phyloP scores from a whole-genome alignment of 768 basidiomycete species.

The Tulasnella sp. region DNA sequence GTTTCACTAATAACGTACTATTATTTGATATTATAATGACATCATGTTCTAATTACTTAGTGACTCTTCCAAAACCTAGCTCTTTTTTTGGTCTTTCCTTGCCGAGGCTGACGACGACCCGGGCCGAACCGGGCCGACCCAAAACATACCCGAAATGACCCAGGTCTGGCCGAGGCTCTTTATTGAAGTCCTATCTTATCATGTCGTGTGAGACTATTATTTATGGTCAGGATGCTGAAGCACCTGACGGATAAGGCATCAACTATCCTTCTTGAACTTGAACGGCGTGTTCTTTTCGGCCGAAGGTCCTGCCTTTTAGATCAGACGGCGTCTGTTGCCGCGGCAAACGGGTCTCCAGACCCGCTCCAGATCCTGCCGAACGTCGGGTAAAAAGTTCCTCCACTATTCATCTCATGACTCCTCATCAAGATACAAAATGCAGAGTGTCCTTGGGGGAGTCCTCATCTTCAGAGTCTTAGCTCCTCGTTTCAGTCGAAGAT shows the following conservation, averaged over 20 bases:
- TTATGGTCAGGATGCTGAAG: background rate
- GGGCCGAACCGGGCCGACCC: background rate
- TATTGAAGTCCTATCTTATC: background rate
- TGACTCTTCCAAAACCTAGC: background rate
- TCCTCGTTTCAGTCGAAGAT: background rate
- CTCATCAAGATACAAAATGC: constrained; percentile 3
- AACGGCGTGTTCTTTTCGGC: background rate
- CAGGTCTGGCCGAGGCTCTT: background rate
- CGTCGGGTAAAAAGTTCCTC: constrained; percentile 11
- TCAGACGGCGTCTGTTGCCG: background rate
- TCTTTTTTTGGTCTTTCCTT: background rate
- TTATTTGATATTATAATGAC: constrained; percentile 1
- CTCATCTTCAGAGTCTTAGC: background rate
- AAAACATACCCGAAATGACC: background rate
- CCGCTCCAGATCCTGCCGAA: constrained; percentile 6
- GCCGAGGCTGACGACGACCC: background rate
- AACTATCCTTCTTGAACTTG: background rate
- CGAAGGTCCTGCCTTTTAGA: background rate
- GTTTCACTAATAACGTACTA: background rate
- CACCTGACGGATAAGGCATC: background rate
- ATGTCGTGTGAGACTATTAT: background rate
- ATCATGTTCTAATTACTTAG: background rate
- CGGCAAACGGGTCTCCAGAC: background rate
- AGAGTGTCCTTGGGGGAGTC: background rate
- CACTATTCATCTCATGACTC: constrained; percentile 13